phyloP scores from a whole-genome alignment of 257 asterid species.

The Eucommia ulmoides region DNA sequence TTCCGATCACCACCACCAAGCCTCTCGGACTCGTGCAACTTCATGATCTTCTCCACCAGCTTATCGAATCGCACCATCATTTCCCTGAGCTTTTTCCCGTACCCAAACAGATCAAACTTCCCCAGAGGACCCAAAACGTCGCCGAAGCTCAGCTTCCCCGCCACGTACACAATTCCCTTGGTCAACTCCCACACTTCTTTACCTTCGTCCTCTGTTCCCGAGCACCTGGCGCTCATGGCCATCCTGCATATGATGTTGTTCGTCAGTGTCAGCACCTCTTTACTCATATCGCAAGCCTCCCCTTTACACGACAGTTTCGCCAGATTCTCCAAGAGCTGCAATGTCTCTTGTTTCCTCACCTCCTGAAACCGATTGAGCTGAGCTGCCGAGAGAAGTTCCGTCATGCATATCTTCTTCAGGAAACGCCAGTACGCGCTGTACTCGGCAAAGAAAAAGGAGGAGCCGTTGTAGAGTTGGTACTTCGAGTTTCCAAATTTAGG shows the following conservation, averaged over 20 bases:
- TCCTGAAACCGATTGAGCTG: constrained; percentile 46
- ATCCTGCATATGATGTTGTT: constrained; percentile 57
- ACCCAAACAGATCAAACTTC: constrained; percentile 60
- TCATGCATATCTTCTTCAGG: constrained; percentile 74
- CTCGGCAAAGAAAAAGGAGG: constrained; percentile 59
- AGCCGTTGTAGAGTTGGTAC: constrained; percentile 49
- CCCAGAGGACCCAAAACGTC: constrained; percentile 57
- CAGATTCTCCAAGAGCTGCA: constrained; percentile 15
- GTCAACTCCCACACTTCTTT: constrained; percentile 35
- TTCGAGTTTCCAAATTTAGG: constrained; percentile 38
- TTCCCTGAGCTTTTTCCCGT: constrained; percentile 30
- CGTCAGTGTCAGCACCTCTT: constrained; percentile 36
- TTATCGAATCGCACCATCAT: constrained; percentile 40
- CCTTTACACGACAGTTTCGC: constrained; percentile 18
- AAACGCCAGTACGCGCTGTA: constrained; percentile 63
- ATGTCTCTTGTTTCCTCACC: constrained; percentile 31
- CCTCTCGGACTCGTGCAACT: constrained; percentile 31
- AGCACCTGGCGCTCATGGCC: constrained; percentile 52
- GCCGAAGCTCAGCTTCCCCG: constrained; percentile 44
- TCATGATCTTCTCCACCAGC: constrained; percentile 51
- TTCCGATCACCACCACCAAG: constrained; percentile 6
- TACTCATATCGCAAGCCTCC: constrained; percentile 32
- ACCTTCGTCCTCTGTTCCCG: constrained; percentile 37
- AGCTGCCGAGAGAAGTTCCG: constrained; percentile 54
- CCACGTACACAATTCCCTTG: constrained; percentile 35